phyloP scores from a whole-genome alignment of 768 basidiomycete species.

The Sutorius australiensis region DNA sequence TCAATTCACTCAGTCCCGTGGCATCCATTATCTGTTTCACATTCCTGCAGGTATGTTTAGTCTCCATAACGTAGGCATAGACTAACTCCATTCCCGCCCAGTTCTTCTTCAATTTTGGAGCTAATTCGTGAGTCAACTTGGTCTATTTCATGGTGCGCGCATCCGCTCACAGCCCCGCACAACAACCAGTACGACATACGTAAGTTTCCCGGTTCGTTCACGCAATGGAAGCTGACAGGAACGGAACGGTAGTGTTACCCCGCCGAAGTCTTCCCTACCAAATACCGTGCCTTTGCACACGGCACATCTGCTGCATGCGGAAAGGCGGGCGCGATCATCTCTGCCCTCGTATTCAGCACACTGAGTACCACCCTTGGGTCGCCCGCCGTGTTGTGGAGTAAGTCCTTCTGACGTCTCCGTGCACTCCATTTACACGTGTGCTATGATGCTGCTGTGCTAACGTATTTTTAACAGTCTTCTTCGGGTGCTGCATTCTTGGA shows the following conservation, averaged over 20 bases:
- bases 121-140: constrained; percentile 49
- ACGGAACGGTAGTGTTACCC: constrained; percentile 53
- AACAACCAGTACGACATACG: constrained; percentile 47
- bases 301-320: constrained; percentile 72
- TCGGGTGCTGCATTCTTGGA: constrained; percentile 58
- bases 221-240: neutral
- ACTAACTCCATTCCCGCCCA: constrained; percentile 19
- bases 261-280: constrained; percentile 77
- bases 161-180: constrained; percentile 3
- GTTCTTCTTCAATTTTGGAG: constrained; percentile 84
- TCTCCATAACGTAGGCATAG: neutral
- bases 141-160: neutral
- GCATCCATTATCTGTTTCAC: constrained; percentile 72
- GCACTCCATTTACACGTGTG: neutral
- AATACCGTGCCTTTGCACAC: constrained; percentile 69
- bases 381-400: constrained; percentile 67
- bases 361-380: constrained; percentile 61
- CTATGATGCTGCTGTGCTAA: neutral
- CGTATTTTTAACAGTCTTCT: constrained; percentile 48
- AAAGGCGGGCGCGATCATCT: constrained; percentile 74
- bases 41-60: constrained; percentile 48
- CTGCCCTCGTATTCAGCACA: constrained; percentile 68
- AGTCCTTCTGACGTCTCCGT: constrained; percentile 25
- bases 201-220: constrained; percentile 22
- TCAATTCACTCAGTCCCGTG: constrained; percentile 50